Evolutionary conservation across 2,329 filamentous ascomycete species (phyloP).

Genomic region (Ampelomyces quisqualis): DNA sequence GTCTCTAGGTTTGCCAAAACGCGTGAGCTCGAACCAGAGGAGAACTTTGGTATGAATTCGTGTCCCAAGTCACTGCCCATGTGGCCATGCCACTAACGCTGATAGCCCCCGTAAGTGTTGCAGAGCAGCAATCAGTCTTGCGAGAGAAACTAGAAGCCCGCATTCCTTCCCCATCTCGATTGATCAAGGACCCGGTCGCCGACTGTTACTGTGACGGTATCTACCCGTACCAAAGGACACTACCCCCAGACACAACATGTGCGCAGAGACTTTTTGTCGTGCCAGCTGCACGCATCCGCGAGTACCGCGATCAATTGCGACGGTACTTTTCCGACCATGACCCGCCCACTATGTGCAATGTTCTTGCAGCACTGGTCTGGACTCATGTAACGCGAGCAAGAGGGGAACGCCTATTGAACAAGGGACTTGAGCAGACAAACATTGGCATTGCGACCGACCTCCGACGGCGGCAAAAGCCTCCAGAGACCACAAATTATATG

Average conservation of each 20-base stretch:
- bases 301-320: constrained; percentile 29
- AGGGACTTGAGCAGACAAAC: constrained; percentile 24
- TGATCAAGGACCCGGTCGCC: constrained; percentile 14
- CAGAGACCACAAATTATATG: constrained; percentile 27
- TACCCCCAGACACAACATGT: constrained; percentile 28
- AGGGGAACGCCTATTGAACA: constrained; percentile 20
- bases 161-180: constrained; percentile 7
- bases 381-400: constrained; percentile 40
- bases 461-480: constrained; percentile 30
- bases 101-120: constrained; percentile 19
- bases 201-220: constrained; percentile 33
- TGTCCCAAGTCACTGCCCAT: background rate
- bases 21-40: constrained; percentile 10
- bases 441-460: constrained; percentile 36
- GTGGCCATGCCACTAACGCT: constrained; percentile 12
- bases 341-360: constrained; percentile 34
- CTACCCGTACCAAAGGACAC: constrained; percentile 28
- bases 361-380: constrained; percentile 39
- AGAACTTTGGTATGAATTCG: constrained; percentile 13
- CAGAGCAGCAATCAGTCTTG: constrained; percentile 26
- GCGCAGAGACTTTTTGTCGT: constrained; percentile 33
- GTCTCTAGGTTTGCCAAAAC: constrained; percentile 24
- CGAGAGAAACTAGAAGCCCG: constrained; percentile 26
- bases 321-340: constrained; percentile 17
- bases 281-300: constrained; percentile 27